A percentile compares a stretch with the other conserved stretches of the same genome.
phyloP scores from a whole-genome alignment of 441 rosid genomes.

The Bocquillonia castaneifolia region DNA sequence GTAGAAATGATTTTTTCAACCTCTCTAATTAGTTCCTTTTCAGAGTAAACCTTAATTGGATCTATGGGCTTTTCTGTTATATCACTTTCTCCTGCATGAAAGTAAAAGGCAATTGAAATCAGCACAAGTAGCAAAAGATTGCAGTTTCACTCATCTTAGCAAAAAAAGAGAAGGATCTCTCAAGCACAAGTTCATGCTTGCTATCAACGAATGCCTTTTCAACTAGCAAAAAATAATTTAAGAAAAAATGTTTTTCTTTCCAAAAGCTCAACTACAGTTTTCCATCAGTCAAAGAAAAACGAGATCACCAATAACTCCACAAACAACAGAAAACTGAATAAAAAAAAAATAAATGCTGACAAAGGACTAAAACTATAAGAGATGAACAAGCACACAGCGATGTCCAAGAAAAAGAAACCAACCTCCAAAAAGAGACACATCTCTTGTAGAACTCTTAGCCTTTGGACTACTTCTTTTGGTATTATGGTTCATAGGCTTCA shows the following conservation, averaged over 20 bases:
- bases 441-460: constrained; percentile 71
- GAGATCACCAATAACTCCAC: not conserved
- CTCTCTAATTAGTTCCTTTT: constrained; percentile 89
- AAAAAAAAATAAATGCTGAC: not conserved
- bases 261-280: not conserved
- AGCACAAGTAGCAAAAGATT: not conserved
- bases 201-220: not conserved
- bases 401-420: constrained; percentile 20
- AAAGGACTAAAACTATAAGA: not conserved
- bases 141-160: not conserved
- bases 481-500: constrained; percentile 50
- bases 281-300: not conserved
- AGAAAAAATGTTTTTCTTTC: not conserved
- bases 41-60: constrained; percentile 80
- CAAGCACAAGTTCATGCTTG: not conserved
- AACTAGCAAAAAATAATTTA: not conserved
- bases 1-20: constrained; percentile 79
- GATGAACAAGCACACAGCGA: not conserved
- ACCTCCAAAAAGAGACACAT: constrained; percentile 85
- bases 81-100: constrained; percentile 64
- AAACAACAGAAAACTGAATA: not conserved
- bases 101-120: constrained; percentile 10
- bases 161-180: not conserved
- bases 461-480: constrained; percentile 85
- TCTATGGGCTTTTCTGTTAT: constrained; percentile 68